phyloP scores from a whole-genome alignment of 139 green algal genomes.

The Gonium pectorale region DNA sequence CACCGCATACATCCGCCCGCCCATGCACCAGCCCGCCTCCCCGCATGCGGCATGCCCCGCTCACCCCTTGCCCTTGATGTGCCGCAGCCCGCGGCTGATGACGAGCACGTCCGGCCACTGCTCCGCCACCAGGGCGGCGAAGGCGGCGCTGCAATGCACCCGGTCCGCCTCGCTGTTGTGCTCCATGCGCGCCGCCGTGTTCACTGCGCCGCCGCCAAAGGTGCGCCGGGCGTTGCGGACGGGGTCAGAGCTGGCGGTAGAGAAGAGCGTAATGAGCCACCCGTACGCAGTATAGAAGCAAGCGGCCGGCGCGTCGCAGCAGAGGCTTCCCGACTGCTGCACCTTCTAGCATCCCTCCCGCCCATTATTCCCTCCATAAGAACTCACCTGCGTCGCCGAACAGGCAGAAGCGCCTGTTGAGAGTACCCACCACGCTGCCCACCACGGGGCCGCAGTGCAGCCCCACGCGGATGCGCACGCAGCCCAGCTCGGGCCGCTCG shows the following conservation, averaged over 20 bases:
- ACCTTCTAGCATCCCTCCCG: too few species aligned
- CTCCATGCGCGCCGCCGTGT: slow-evolving; percentile 47
- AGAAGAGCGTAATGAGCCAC: too few species aligned
- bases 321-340: too few species aligned
- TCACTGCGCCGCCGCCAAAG: too few species aligned
- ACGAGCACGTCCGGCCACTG: slow-evolving; percentile 16
- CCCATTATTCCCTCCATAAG: too few species aligned
- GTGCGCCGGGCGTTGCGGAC: too few species aligned
- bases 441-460: slow-evolving; percentile 53
- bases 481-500: slow-evolving; percentile 27
- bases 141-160: slow-evolving; percentile 38
- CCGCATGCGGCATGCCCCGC: not conserved
- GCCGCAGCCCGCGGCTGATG: not conserved
- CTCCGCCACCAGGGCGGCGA: slow-evolving; percentile 34
- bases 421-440: slow-evolving; percentile 26
- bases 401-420: slow-evolving; percentile 45
- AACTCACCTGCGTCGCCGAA: slow-evolving; percentile 62
- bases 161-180: slow-evolving; percentile 37
- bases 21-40: not conserved
- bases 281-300: too few species aligned
- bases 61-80: slow-evolving; percentile 43
- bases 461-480: slow-evolving; percentile 42
- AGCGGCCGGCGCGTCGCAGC: too few species aligned
- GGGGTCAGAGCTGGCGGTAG: too few species aligned
- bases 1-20: not conserved